A percentile compares a stretch with the other conserved stretches of the same genome.
These are phyloP conservation scores for Exophiala xenobiotica DNA, from an alignment of 2,329 filamentous ascomycete genomes.

Conservation along the genomic window DNA sequence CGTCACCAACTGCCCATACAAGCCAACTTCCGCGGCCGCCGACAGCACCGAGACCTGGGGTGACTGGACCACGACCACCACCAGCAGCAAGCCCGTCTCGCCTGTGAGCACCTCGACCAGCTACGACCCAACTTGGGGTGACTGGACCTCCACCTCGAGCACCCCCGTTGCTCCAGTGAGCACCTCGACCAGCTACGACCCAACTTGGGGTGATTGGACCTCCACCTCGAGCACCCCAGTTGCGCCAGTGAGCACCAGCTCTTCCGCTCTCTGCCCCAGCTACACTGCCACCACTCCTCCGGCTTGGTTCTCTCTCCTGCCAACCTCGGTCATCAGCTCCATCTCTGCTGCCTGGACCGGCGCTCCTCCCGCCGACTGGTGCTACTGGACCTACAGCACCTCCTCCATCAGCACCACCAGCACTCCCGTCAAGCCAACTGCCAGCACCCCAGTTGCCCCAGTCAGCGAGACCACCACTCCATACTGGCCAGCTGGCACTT, in stretches of 20 bases:
- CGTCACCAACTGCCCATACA: slow-evolving; percentile 58
- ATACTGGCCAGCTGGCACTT: slow-evolving; percentile 7
- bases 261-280: slow-evolving; percentile 6
- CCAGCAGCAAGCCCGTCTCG: slow-evolving; percentile 9
- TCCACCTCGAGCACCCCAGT: slow-evolving; percentile 11
- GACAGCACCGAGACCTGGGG: slow-evolving; percentile 1
- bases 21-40: slow-evolving; percentile 12
- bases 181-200: slow-evolving; percentile 4
- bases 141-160: slow-evolving; percentile 13
- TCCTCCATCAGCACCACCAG: slow-evolving; percentile 5
- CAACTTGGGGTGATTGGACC: slow-evolving; percentile 13
- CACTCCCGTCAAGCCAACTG: slow-evolving; percentile 2
- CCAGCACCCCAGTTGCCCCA: slow-evolving; percentile 13
- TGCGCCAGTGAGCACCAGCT: neutral
- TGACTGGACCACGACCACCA: slow-evolving; percentile 10
- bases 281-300: slow-evolving; percentile 22
- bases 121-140: slow-evolving; percentile 6
- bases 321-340: slow-evolving; percentile 17
- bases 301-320: slow-evolving; percentile 23
- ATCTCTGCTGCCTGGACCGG: slow-evolving; percentile 19
- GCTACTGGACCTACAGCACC: slow-evolving; percentile 23
- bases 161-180: slow-evolving; percentile 3
- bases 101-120: slow-evolving; percentile 6
- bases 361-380: slow-evolving; percentile 20
- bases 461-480: slow-evolving; percentile 6